Conservation (phyloP, 805 yeast genomes). For the Ogataea ganodermae region DNA sequence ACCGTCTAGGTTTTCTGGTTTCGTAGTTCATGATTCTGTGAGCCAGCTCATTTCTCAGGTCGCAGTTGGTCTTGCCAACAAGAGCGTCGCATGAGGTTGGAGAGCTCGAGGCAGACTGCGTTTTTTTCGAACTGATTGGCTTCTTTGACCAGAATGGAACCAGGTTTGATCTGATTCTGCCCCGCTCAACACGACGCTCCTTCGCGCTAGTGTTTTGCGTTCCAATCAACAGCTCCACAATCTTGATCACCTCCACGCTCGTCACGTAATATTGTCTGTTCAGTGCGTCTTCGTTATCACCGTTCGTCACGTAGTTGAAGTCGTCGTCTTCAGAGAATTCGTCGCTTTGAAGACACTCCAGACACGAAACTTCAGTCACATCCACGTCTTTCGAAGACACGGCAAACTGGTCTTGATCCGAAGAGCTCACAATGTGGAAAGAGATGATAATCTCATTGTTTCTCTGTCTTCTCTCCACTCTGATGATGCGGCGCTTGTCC, state of each 20-base stretch:
- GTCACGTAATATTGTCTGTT: conserved; percentile 53
- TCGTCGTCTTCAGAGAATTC: conserved; percentile 26
- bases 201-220: conserved; percentile 46
- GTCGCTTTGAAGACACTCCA: conserved; percentile 43
- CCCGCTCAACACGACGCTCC: conserved; percentile 61
- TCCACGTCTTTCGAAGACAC: conserved; percentile 42
- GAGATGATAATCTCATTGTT: conserved; percentile 48
- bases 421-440: conserved; percentile 55
- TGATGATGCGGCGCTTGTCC: conserved; percentile 57
- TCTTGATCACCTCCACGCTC: conserved; percentile 65
- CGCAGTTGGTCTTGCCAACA: conserved; percentile 30
- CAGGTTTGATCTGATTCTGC: conserved; percentile 65
- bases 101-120: conserved; percentile 11
- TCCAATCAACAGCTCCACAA: conserved; percentile 63
- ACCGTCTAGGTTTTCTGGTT: conserved; percentile 63
- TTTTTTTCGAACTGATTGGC: conserved; percentile 51
- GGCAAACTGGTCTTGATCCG: conserved; percentile 46
- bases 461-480: conserved; percentile 56
- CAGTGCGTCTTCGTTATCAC: conserved; percentile 28
- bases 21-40: conserved; percentile 66
- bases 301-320: conserved; percentile 23
- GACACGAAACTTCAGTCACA: conserved; percentile 60
- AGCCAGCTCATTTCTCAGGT: conserved; percentile 55
- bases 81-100: conserved; percentile 10
- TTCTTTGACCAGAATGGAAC: conserved; percentile 68